Percentiles rank a stretch among this genome's conserved stretches.
Conservation (phyloP, 139 green algal species). For the Auxenochlorella protothecoides region DNA sequence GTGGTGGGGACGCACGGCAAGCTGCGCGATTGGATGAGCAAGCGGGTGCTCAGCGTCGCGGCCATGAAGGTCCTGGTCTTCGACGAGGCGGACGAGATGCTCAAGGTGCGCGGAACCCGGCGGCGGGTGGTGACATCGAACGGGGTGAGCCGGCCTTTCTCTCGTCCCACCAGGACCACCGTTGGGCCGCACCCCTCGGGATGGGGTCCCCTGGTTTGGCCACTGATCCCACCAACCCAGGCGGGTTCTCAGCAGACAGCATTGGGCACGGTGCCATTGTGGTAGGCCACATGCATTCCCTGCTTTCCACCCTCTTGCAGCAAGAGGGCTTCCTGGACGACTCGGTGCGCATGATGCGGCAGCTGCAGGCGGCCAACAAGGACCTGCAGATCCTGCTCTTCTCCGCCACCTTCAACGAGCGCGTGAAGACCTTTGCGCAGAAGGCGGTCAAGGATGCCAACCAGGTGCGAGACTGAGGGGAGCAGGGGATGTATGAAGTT, state of each 20-base stretch:
- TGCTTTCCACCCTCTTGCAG: slow-evolving; percentile 7
- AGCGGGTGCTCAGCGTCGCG: slow-evolving; percentile 58
- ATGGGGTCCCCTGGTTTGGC: too few species aligned
- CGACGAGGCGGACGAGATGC: slow-evolving; percentile 99
- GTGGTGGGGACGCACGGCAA: slow-evolving; percentile 93
- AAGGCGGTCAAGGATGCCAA: slow-evolving; percentile 66
- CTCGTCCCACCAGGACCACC: too few species aligned
- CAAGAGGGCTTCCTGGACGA: slow-evolving; percentile 85
- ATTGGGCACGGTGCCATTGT: neutral
- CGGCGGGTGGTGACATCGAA: neutral
- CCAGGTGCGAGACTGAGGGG: slow-evolving; percentile 22
- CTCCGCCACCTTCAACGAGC: slow-evolving; percentile 93
- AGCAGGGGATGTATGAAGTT: too few species aligned
- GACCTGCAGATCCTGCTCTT: slow-evolving; percentile 81
- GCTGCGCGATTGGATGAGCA: slow-evolving; percentile 78
- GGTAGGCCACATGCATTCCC: neutral
- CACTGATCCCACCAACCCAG: too few species aligned
- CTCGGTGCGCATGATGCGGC: slow-evolving; percentile 56
- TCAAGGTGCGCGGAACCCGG: slow-evolving; percentile 41
- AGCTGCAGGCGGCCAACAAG: slow-evolving; percentile 21
- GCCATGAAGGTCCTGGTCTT: slow-evolving; percentile 87
- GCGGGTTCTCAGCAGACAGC: too few species aligned
- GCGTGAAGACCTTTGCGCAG: slow-evolving; percentile 75
- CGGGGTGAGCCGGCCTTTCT: too few species aligned
- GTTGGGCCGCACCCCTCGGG: too few species aligned